A percentile compares a stretch with the other conserved stretches of the same genome.
These are phyloP conservation scores for Chlorella sorokiniana DNA, from an alignment of 139 green algal genomes.

Conservation along the genomic window DNA sequence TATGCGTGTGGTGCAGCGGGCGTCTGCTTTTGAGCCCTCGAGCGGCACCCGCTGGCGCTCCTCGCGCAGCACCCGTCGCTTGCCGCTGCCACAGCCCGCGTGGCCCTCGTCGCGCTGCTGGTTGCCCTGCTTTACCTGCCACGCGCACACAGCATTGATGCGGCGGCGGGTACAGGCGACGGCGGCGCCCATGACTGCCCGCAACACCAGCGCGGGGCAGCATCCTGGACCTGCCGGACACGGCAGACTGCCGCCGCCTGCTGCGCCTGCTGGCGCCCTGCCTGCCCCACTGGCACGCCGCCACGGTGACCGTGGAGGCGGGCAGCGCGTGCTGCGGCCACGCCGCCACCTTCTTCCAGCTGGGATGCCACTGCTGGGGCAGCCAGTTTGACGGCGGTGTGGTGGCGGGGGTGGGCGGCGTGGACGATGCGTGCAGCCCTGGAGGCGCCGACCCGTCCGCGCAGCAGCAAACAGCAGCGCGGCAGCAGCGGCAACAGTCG, in stretches of 20 bases:
- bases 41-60: too few relatives aligned
- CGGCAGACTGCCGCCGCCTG: constrained; percentile 15
- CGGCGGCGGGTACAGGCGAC: not conserved
- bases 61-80: too few relatives aligned
- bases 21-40: too few relatives aligned
- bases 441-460: not conserved
- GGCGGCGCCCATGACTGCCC: not conserved
- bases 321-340: constrained; percentile 1
- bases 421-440: constrained; percentile 6
- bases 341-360: constrained; percentile 12
- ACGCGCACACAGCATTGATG: not conserved
- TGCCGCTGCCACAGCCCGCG: too few relatives aligned
- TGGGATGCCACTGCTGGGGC: constrained; percentile 31
- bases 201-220: constrained; percentile 6
- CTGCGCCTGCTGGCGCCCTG: not conserved
- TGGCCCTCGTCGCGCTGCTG: too few relatives aligned
- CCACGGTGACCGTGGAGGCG: not conserved
- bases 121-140: too few relatives aligned
- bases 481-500: not conserved
- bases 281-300: not conserved
- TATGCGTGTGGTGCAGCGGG: too few relatives aligned
- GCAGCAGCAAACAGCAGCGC: not conserved
- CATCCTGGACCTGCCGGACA: constrained; percentile 28
- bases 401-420: not conserved
- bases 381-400: constrained; percentile 16